Base-by-base conservation (phyloP, 371 early-diverging fungal species). In the Mortierella sp. region DNA sequence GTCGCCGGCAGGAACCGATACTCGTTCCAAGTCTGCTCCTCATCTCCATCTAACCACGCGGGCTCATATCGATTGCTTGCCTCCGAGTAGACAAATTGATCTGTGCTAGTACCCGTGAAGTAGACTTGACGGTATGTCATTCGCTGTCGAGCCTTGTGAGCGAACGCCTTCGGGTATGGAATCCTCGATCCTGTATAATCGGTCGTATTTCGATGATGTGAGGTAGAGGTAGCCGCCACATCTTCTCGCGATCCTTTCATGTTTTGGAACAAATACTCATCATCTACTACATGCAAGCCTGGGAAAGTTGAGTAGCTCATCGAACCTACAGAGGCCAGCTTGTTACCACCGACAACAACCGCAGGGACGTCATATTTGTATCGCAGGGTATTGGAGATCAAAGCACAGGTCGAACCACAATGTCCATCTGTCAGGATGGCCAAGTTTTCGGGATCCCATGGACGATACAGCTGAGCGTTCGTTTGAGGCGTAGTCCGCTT, bases 91-190 rank as follows among this genome's bases (percentile, higher is more conserved):
- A 7, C 26, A 28, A 21, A 21, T 58, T 53, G 55, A 74, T 68
- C 44, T 44, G 1, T 12, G 55, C 26, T 2, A 53, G 4, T n/a
- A 48, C 70, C 70, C 2, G 75, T 75, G 65, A 66, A 66, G 51
- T 75, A 75, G 29, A 66, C 66, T 57, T 75, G 75, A 18, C 70
- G 66, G 66, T 66, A 75, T 0, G 75, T 70, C 21, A 75, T 30
- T 18, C 70, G 14, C 11, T 70, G 30, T 0, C 64, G 47, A 19
- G 62, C 52, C 55, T 62, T 70, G 43, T 75, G 75, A 3, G 62
- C 62, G 45, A 75, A 63, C 4, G 58, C 23, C 48, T 45, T 19
- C 15, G 74, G 68, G 57, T 60, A 9, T 9, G 37, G 37, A 3
- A 5, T 9, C 37, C 9, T 37, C 37, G 37, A 3, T 37, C 9